Conservation (phyloP, 768 basidiomycete genomes). For the Polyporus arcularius region DNA sequence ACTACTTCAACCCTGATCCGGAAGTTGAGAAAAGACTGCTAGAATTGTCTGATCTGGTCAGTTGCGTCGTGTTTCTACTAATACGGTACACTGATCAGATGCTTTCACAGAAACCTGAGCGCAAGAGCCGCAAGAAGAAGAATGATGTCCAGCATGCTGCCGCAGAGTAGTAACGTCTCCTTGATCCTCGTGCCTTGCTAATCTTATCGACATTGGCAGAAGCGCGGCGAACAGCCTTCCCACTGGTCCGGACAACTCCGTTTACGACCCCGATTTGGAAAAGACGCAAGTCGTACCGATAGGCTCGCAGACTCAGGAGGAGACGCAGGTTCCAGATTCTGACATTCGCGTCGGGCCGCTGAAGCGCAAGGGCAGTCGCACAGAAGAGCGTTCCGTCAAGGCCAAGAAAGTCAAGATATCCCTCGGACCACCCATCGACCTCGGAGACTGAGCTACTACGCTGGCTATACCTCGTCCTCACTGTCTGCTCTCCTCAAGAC, state of each 20-base stretch:
- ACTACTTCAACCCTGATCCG: slow-evolving; percentile 69
- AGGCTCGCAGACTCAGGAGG: slow-evolving; percentile 43
- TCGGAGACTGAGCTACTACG: slow-evolving; percentile 56
- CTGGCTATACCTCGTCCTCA: neutral
- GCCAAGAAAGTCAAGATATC: slow-evolving; percentile 75
- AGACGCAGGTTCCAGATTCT: slow-evolving; percentile 33
- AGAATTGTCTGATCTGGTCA: slow-evolving; percentile 59
- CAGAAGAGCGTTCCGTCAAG: slow-evolving; percentile 14
- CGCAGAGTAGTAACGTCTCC: slow-evolving; percentile 3
- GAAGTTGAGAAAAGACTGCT: slow-evolving; percentile 61
- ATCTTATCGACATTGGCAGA: slow-evolving; percentile 1
- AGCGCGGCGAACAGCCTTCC: neutral
- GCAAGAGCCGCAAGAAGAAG: slow-evolving; percentile 19
- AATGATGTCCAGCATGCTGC: slow-evolving; percentile 4
- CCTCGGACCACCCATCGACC: slow-evolving; percentile 65
- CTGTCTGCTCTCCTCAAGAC: slow-evolving; percentile 1
- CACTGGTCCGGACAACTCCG: slow-evolving; percentile 1
- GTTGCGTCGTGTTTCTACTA: slow-evolving; percentile 20
- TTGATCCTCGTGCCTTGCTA: slow-evolving; percentile 9
- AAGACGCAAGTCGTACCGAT: neutral
- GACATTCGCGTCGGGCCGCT: slow-evolving; percentile 17
- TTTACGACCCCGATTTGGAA: neutral
- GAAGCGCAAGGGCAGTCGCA: slow-evolving; percentile 35
- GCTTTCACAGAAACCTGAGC: slow-evolving; percentile 21
- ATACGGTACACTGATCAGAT: slow-evolving; percentile 2